A percentile compares a stretch with the other conserved stretches of the same genome.
phyloP scores from a whole-genome alignment of 2,329 filamentous ascomycete species.

The Chalara sp. region DNA sequence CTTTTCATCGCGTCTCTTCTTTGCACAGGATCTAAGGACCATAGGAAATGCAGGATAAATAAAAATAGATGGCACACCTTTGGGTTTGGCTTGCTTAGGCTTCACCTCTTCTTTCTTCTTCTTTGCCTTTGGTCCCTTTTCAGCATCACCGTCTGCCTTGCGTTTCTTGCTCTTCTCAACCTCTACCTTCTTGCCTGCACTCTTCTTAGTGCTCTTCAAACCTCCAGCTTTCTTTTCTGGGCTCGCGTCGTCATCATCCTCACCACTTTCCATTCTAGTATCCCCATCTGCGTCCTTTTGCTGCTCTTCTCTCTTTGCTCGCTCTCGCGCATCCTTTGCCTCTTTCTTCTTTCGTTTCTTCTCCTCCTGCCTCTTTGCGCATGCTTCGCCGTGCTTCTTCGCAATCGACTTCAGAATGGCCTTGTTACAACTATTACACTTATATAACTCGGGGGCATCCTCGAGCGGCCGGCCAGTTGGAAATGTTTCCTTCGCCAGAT shows the following conservation, averaged over 20 bases:
- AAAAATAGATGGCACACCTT: slow-evolving; percentile 43
- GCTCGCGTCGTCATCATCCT: slow-evolving; percentile 30
- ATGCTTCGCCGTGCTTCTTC: slow-evolving; percentile 74
- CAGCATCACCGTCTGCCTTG: slow-evolving; percentile 68
- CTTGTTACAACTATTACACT: slow-evolving; percentile 94
- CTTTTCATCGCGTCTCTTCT: no score
- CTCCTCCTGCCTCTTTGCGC: slow-evolving; percentile 55
- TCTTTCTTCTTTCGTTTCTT: slow-evolving; percentile 29
- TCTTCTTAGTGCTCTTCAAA: slow-evolving; percentile 49
- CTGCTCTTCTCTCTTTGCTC: slow-evolving; percentile 34
- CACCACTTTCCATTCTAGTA: slow-evolving; percentile 33
- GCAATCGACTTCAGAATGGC: slow-evolving; percentile 70
- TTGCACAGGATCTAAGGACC: no score
- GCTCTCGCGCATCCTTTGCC: slow-evolving; percentile 28
- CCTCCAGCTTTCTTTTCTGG: slow-evolving; percentile 35
- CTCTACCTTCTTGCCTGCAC: slow-evolving; percentile 56
- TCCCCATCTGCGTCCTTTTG: slow-evolving; percentile 25
- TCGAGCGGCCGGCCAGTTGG: slow-evolving; percentile 74
- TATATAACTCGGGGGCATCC: slow-evolving; percentile 70
- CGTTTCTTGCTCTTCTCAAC: slow-evolving; percentile 70
- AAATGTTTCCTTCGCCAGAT: slow-evolving; percentile 71
- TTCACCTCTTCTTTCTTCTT: slow-evolving; percentile 95
- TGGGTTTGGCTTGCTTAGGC: slow-evolving; percentile 74
- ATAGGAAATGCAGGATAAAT: not conserved
- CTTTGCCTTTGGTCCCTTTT: slow-evolving; percentile 79